phyloP scores from a whole-genome alignment of 148 eudicot species.

The Pharnaceum exiguum region DNA sequence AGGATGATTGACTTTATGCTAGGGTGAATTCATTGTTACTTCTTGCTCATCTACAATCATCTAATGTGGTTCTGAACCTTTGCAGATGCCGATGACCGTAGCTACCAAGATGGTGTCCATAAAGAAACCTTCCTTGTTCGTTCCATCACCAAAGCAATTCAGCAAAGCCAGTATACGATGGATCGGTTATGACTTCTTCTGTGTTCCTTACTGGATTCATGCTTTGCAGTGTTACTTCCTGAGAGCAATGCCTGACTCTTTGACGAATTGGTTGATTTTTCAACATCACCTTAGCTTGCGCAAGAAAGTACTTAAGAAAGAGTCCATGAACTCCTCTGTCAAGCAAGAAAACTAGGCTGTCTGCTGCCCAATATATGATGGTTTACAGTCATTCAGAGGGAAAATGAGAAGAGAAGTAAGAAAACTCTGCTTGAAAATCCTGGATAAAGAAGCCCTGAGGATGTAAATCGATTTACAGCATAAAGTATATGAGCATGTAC shows the following conservation, averaged over 20 bases:
- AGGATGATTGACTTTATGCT: too few relatives aligned
- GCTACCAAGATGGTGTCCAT: constrained; percentile 81
- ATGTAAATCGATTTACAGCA: too few relatives aligned
- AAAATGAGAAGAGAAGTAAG: too few relatives aligned
- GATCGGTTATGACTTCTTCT: constrained; percentile 56
- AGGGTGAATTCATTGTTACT: too few relatives aligned
- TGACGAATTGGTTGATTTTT: constrained; percentile 42
- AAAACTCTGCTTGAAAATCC: too few relatives aligned
- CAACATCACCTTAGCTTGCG: constrained; percentile 43
- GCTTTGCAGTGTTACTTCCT: constrained; percentile 55
- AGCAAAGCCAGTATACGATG: constrained; percentile 67
- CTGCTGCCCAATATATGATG: too few relatives aligned
- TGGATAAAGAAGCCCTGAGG: too few relatives aligned
- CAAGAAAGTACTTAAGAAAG: constrained; percentile 60
- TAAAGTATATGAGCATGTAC: too few relatives aligned
- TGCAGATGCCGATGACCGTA: constrained; percentile 64
- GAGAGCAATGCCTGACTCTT: constrained; percentile 42
- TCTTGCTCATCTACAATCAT: too few relatives aligned
- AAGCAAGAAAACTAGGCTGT: constrained; percentile 1
- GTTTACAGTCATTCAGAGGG: too few relatives aligned
- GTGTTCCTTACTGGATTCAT: constrained; percentile 87
- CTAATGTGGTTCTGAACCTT: too few relatives aligned
- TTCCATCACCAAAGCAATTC: constrained; percentile 69
- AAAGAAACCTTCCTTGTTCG: constrained; percentile 63
- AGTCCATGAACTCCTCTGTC: constrained; percentile 29